phyloP scores from a whole-genome alignment of 2,329 filamentous ascomycete genomes.

The Cladosporium colombiae region DNA sequence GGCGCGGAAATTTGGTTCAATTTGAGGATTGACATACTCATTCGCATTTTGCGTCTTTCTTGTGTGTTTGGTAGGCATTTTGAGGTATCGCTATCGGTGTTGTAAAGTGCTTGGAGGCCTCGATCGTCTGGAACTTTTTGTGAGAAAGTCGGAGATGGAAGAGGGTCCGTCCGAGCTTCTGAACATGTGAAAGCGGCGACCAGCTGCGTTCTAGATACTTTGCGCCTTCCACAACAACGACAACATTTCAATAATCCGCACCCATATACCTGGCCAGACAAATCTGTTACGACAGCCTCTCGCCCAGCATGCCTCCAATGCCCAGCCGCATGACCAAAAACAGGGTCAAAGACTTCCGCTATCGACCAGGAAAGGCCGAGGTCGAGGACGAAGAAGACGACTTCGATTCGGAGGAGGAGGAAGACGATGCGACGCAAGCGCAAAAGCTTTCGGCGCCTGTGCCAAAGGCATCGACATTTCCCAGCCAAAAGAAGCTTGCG shows the following conservation, averaged over 20 bases:
- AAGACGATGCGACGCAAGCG: constrained; percentile 51
- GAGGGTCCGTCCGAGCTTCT: neutral
- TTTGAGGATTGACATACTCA: constrained; percentile 40
- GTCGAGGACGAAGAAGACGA: constrained; percentile 50
- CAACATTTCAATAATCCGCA: neutral
- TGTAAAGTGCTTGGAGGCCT: neutral
- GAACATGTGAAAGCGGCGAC: constrained; percentile 9
- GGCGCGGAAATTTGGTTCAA: constrained; percentile 32
- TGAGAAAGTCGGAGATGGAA: constrained; percentile 7
- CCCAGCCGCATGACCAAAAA: constrained; percentile 86
- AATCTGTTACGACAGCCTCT: neutral
- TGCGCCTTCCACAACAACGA: neutral
- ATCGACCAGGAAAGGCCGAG: constrained; percentile 79
- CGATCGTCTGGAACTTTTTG: constrained; percentile 17
- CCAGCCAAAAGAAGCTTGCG: constrained; percentile 44
- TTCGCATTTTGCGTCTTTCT: constrained; percentile 45
- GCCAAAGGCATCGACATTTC: constrained; percentile 50
- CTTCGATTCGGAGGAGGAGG: constrained; percentile 50
- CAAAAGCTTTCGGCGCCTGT: constrained; percentile 30
- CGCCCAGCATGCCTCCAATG: constrained; percentile 63
- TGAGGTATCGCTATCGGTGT: neutral
- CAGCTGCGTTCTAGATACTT: neutral
- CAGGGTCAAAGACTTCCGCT: constrained; percentile 74
- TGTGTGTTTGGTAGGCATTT: constrained; percentile 38
- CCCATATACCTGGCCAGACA: neutral